Base-by-base conservation (phyloP, 2,329 filamentous ascomycete species). In the Biscogniauxia mediterranea region DNA sequence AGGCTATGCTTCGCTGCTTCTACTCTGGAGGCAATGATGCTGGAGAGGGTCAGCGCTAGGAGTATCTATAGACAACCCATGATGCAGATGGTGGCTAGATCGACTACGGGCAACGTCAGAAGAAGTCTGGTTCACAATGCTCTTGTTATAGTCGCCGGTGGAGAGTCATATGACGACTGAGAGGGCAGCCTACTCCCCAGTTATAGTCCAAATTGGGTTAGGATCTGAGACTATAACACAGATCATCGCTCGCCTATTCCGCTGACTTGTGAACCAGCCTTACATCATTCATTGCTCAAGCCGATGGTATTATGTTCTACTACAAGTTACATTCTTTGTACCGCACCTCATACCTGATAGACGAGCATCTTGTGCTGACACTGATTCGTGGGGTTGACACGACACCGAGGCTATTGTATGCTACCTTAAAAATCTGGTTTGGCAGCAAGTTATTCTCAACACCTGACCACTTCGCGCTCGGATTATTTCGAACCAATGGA, bases 1-100 rank as follows among this genome's bases (percentile, higher is more conserved):
- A 76, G 61, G 5, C 70, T 61, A 61, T 73, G 69, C 26, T 69
- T 65, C 2, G 60, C 51, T 25, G 65, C 62, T 13, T 51, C 23
- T 17, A 51, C 56, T 26, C 58, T 46, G 42, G 11, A 32, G 11
- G 56, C 52, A 19, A 57, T 17, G 46, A 62, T 15, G 54, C 57
- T 52, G 5, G 26, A 56, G 38, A 46, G n/a, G n/a, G 42, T 19
- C 13, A 56, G n/a, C 1, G 42, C 32, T 21, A 56, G 20, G 20
- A 17, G 15, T 46, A 15, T 46, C 15, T n/a, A 11, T 46, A 46
- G 15, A 11, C 15, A n/a, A n/a, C 13, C 38, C 38, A 46, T 46
- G 15, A 7, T 46, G 38, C 1, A n/a, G 6, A 3, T 46, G 38
- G 15, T 46, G 6, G 13, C 3, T 38, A 2, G 11, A 46, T 6